Conservation (phyloP, 2,329 filamentous ascomycete species). For the Penicillium sp. region DNA sequence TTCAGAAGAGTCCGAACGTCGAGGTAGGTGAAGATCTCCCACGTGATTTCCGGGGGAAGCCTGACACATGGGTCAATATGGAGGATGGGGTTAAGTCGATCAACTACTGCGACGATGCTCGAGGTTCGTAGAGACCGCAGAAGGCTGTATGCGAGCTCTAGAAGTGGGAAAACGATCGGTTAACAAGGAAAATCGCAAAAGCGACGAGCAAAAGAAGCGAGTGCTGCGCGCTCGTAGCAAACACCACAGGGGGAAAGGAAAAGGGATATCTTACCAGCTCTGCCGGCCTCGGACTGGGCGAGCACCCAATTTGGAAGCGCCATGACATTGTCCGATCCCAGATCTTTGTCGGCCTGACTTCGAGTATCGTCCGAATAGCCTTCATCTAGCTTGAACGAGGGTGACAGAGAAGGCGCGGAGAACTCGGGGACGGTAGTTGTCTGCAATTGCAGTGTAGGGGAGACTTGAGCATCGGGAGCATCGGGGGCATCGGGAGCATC, state of each 20-base stretch:
- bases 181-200: slow-evolving; percentile 13
- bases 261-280: slow-evolving; percentile 50
- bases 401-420: slow-evolving; percentile 30
- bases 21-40: slow-evolving; percentile 83
- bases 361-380: slow-evolving; percentile 77
- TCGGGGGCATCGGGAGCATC: slow-evolving; percentile 19
- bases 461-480: slow-evolving; percentile 19
- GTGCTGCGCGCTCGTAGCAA: background rate
- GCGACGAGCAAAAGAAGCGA: background rate
- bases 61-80: slow-evolving; percentile 89
- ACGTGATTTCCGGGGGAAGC: slow-evolving; percentile 85
- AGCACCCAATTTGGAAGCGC: slow-evolving; percentile 56
- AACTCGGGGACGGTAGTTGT: slow-evolving; percentile 28
- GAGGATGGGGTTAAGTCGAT: slow-evolving; percentile 74
- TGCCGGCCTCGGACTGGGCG: slow-evolving; percentile 52
- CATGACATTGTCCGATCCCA: slow-evolving; percentile 39
- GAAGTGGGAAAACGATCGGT: slow-evolving; percentile 14
- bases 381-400: slow-evolving; percentile 67
- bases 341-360: slow-evolving; percentile 45
- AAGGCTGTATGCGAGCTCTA: slow-evolving; percentile 78
- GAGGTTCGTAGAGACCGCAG: slow-evolving; percentile 77
- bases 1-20: slow-evolving; percentile 76
- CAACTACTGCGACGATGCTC: slow-evolving; percentile 74
- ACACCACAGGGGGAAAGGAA: background rate
- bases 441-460: slow-evolving; percentile 27